Conservation (phyloP, 352 stramenopile species). For the Globisporangium recalcitrans region DNA sequence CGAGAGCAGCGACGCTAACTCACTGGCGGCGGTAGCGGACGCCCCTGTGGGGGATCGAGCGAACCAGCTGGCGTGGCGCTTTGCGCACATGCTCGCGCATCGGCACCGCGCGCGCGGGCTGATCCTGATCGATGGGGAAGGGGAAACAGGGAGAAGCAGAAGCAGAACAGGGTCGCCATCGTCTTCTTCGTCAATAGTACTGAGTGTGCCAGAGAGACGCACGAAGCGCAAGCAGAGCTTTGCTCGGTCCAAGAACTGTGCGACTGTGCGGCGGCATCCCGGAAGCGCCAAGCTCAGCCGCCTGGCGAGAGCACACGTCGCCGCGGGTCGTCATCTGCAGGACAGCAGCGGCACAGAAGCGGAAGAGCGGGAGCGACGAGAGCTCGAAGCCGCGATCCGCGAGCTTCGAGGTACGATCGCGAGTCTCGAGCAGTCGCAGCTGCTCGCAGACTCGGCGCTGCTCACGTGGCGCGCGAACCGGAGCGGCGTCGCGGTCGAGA, state of each 20-base stretch:
- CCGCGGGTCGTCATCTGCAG: neutral
- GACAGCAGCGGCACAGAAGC: neutral
- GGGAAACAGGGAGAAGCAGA: too few relatives aligned
- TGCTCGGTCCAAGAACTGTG: constrained; percentile 28
- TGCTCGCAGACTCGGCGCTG: constrained; percentile 33
- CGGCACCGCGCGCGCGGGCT: constrained; percentile 18
- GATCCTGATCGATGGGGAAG: neutral
- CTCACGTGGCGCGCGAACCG: constrained; percentile 41
- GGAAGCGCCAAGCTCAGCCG: neutral
- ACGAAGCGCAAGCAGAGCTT: neutral
- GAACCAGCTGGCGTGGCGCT: constrained; percentile 27
- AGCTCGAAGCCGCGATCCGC: constrained; percentile 19
- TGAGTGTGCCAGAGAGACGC: neutral
- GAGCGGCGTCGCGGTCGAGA: constrained; percentile 29
- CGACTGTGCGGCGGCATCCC: constrained; percentile 16
- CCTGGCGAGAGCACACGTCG: neutral
- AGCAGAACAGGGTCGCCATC: neutral
- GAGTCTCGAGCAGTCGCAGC: constrained; percentile 29
- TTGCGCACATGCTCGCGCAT: constrained; percentile 33
- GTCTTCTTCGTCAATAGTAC: neutral
- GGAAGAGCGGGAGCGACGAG: constrained; percentile 10
- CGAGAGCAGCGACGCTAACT: neutral
- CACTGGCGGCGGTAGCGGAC: neutral
- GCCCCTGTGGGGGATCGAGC: neutral
- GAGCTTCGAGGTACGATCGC: constrained; percentile 31